Conservation (phyloP, 495 filamentous ascomycete species). For the Aspergillus saccharolyticus region DNA sequence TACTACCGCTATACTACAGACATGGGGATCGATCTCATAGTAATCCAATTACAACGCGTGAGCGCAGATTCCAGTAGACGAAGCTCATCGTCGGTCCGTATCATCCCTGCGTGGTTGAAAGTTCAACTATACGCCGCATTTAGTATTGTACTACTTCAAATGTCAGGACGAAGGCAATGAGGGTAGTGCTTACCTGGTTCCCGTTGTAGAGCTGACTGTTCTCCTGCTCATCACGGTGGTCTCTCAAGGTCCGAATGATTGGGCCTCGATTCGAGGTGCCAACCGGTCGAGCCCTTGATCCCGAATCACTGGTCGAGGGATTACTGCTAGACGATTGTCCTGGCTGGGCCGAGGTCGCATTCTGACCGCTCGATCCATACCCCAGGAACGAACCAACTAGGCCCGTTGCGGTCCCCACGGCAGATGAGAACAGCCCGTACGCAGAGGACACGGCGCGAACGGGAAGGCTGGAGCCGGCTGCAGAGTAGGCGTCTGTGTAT, state of each 20-base stretch:
- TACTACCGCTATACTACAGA: not conserved
- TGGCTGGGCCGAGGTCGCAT: slow-evolving; percentile 9
- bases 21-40: not conserved
- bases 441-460: slow-evolving; percentile 38
- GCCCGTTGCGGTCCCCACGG: slow-evolving; percentile 41
- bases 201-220: slow-evolving; percentile 79
- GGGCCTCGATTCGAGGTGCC: slow-evolving; percentile 18
- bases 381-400: slow-evolving; percentile 55
- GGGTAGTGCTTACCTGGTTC: slow-evolving; percentile 56
- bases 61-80: not conserved
- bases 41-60: not conserved
- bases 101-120: slow-evolving; percentile 62
- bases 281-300: slow-evolving; percentile 18
- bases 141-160: not conserved
- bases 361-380: slow-evolving; percentile 30
- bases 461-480: slow-evolving; percentile 35
- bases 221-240: slow-evolving; percentile 46
- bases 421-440: slow-evolving; percentile 41
- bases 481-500: slow-evolving; percentile 57
- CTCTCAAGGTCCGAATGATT: slow-evolving; percentile 54
- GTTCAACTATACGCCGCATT: slow-evolving; percentile 51
- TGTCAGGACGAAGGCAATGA: slow-evolving; percentile 5
- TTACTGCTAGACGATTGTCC: slow-evolving; percentile 10
- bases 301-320: slow-evolving; percentile 7
- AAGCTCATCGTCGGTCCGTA: slow-evolving; percentile 42